Evolutionary conservation across 345 rosid genomes (phyloP), one percentile per base, ranked within the genome.

Genomic region (Dovyalis caffra): DNA sequence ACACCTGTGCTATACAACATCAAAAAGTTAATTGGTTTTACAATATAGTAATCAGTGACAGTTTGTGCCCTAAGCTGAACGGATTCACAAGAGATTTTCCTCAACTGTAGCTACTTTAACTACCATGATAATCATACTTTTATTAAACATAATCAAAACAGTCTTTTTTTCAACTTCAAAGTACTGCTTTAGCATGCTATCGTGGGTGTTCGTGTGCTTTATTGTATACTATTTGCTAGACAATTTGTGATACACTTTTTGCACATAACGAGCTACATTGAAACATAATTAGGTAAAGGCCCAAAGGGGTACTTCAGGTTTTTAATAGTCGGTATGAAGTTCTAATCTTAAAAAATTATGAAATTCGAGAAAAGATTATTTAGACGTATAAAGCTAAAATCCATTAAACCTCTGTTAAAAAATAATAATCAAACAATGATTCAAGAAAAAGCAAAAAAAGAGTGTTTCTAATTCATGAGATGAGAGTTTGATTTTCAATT

Each of bases 101-200:
- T 45, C 76, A 32, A 60, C 64, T 15, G 53, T 71, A 32, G 43
- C 75, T 58, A 20, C 69, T 74, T 84, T 68, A 74, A 74, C 82
- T 20, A 40, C 76, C 82, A 62, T 3, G 4, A 43, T 9, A 70
- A n/a, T 64, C 45, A 18, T 65, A 45, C 63, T 56, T 29, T 66
- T 76, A 40, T 60, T 60, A 32, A 29, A 61, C 12, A 38, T 35
- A 79, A 45, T 63, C 9, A 31, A 67, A 40, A 4, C 33, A n/a
- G 37, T 38, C 45, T 8, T 26, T 74, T 35, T 37, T 49, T 23
- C 40, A 75, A 47, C 80, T 80, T 66, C 56, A 58, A 21, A 28
- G 23, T 20, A 23, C 18, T 67, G 40, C 12, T 21, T 61, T 20
- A 23, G n/a, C 56, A 47, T 20, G 63, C 26, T 10, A 66, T 66